Evolutionary conservation across 768 basidiomycete genomes (phyloP).

Genomic region (Gloeophyllum trabeum): DNA sequence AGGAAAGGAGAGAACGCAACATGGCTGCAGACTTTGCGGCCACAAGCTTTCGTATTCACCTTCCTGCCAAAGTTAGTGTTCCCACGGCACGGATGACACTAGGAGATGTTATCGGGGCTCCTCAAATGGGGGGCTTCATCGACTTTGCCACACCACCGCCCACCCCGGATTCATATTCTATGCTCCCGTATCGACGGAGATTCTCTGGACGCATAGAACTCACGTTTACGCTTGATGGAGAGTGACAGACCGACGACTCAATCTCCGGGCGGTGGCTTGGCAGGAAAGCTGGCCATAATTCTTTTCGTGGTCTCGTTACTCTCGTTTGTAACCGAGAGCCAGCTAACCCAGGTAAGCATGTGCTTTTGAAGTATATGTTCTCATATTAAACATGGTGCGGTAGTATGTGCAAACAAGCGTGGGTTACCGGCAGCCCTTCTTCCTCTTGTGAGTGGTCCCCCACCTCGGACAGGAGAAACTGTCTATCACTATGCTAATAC

Average conservation of each 20-base stretch:
- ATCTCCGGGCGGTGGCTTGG: slow-evolving; percentile 13
- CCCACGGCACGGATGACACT: too few relatives aligned
- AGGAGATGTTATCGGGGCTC: too few relatives aligned
- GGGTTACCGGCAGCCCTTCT: slow-evolving; percentile 79
- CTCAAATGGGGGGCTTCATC: too few relatives aligned
- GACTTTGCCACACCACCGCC: too few relatives aligned
- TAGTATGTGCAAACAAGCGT: slow-evolving; percentile 75
- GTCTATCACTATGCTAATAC: neutral
- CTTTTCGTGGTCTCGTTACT: slow-evolving; percentile 52
- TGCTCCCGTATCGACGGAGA: too few relatives aligned
- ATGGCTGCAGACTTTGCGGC: too few relatives aligned
- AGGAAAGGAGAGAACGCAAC: slow-evolving; percentile 55
- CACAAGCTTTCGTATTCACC: too few relatives aligned
- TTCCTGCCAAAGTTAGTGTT: too few relatives aligned
- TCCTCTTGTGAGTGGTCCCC: slow-evolving; percentile 84
- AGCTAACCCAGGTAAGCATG: slow-evolving; percentile 56
- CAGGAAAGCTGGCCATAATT: slow-evolving; percentile 35
- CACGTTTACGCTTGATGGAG: too few relatives aligned
- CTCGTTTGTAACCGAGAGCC: slow-evolving; percentile 69
- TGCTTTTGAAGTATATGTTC: neutral
- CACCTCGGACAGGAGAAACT: neutral
- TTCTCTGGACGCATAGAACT: too few relatives aligned
- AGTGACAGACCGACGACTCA: too few relatives aligned
- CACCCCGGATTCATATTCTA: too few relatives aligned
- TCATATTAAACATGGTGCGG: neutral